These are phyloP conservation scores for Termitomyces sp. DNA, from an alignment of 768 basidiomycete genomes.

Conservation along the genomic window DNA sequence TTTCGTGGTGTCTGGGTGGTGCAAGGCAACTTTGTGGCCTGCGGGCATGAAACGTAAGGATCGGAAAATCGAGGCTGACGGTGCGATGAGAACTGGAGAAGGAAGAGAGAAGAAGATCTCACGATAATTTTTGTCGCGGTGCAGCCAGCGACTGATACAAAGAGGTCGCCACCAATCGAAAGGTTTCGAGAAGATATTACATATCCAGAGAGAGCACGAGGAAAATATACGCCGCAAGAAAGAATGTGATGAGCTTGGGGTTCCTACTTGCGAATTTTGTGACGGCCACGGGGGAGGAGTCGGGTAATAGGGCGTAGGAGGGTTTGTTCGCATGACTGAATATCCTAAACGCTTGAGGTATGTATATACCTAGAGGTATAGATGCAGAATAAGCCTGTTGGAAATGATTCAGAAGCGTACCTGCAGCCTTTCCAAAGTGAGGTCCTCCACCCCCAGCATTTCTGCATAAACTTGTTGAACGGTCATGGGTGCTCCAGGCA, in stretches of 20 bases:
- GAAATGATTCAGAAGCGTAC: conserved; percentile 30
- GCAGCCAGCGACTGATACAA: conserved; percentile 39
- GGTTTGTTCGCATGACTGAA: conserved; percentile 65
- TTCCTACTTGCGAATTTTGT: conserved; percentile 9
- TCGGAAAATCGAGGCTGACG: conserved; percentile 59
- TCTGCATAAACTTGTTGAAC: conserved; percentile 87
- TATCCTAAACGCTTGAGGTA: conserved; percentile 93
- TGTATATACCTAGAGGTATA: conserved; percentile 67
- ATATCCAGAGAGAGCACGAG: conserved; percentile 27
- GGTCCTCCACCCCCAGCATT: conserved; percentile 73
- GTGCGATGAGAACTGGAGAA: not conserved
- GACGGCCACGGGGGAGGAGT: conserved; percentile 31
- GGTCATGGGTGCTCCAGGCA: conserved; percentile 72
- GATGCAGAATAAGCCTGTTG: not conserved
- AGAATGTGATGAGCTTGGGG: conserved; percentile 12
- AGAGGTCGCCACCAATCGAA: conserved; percentile 68
- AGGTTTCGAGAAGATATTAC: conserved; percentile 20
- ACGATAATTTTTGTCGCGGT: conserved; percentile 50
- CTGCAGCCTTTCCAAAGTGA: conserved; percentile 87
- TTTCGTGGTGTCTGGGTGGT: conserved; percentile 19
- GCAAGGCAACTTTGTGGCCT: conserved; percentile 49
- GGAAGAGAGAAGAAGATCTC: conserved; percentile 10
- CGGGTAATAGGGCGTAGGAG: conserved; percentile 23
- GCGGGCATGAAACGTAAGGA: conserved; percentile 69
- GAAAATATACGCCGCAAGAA: conserved; percentile 28